phyloP scores from a whole-genome alignment of 129 eudicot genomes.

The Dittrichia graveolens region DNA sequence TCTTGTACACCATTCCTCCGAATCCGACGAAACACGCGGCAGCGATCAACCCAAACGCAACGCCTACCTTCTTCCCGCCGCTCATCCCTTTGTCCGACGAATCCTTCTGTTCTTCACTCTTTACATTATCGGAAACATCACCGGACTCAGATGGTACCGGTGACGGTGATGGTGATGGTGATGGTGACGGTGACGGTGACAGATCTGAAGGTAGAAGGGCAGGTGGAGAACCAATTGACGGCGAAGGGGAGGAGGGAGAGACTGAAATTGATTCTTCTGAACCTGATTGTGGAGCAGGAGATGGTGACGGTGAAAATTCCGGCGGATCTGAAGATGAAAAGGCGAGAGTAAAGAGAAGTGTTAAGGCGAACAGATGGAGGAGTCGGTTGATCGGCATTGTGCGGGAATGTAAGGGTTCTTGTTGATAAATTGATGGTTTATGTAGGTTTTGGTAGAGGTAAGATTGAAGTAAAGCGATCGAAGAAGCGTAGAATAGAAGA shows the following conservation, averaged over 20 bases:
- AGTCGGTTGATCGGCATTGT: constrained; percentile 32
- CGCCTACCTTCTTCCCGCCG: constrained; percentile 57
- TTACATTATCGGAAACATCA: constrained; percentile 5
- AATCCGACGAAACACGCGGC: constrained; percentile 45
- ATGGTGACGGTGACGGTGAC: constrained; percentile 12
- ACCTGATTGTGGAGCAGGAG: constrained; percentile 34
- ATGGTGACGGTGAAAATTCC: constrained; percentile 36
- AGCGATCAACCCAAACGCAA: constrained; percentile 54
- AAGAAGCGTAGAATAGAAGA: constrained; percentile 22
- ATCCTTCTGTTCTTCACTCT: constrained; percentile 10
- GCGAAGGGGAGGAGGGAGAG: constrained; percentile 20
- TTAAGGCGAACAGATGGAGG: constrained; percentile 21
- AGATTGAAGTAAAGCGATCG: constrained; percentile 32
- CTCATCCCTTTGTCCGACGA: constrained; percentile 45
- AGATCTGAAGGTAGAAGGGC: constrained; percentile 25
- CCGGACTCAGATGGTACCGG: constrained; percentile 27
- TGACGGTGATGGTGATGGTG: constrained; percentile 15
- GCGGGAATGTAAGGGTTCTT: not conserved
- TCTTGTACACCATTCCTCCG: constrained; percentile 51
- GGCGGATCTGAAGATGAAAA: constrained; percentile 28
- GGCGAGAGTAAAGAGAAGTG: constrained; percentile 21
- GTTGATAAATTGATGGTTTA: constrained; percentile 8
- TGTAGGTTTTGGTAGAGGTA: constrained; percentile 18
- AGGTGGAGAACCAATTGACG: constrained; percentile 16
- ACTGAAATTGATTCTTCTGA: constrained; percentile 26